A percentile compares a stretch with the other conserved stretches of the same genome.
These are phyloP conservation scores for Lipomyces yamanashiensis DNA, from an alignment of 805 yeast genomes.

Conservation along the genomic window DNA sequence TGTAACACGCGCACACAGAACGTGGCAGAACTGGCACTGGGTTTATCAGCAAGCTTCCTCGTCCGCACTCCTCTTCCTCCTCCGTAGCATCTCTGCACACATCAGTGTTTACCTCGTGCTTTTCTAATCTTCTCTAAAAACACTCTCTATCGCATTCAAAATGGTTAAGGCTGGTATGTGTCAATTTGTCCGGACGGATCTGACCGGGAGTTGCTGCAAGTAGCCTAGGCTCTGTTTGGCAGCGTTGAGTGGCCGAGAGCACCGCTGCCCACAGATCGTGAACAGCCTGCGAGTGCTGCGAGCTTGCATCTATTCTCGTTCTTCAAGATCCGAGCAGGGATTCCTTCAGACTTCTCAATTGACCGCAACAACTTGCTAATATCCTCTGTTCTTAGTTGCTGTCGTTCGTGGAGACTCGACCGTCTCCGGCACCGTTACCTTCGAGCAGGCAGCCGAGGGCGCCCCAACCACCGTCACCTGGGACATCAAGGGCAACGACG, in stretches of 20 bases:
- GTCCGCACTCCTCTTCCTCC: constrained; percentile 2
- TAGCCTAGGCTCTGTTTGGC: no score
- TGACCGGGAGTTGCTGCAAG: no score
- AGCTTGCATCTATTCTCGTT: neutral
- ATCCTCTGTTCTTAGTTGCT: constrained; percentile 65
- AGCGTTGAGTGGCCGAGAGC: no score
- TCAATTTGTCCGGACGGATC: constrained; percentile 1
- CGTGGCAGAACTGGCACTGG: no score
- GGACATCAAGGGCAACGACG: constrained; percentile 86
- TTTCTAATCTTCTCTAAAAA: neutral
- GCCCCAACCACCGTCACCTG: constrained; percentile 86
- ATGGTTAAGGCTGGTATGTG: constrained; percentile 72
- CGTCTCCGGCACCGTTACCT: constrained; percentile 83
- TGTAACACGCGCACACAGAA: no score
- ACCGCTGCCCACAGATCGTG: no score
- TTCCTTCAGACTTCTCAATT: neutral
- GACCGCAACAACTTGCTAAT: constrained; percentile 3
- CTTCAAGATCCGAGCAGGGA: neutral
- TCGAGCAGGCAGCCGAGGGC: constrained; percentile 78
- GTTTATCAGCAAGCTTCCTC: no score
- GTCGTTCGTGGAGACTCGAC: constrained; percentile 93
- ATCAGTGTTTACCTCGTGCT: neutral
- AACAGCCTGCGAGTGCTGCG: no score
- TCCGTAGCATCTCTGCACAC: neutral
- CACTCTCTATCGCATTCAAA: constrained; percentile 37